Evolutionary conservation across 495 filamentous ascomycete species (phyloP), one percentile per base, ranked within the genome.

Genomic region (Rhizodiscina lignyota): DNA sequence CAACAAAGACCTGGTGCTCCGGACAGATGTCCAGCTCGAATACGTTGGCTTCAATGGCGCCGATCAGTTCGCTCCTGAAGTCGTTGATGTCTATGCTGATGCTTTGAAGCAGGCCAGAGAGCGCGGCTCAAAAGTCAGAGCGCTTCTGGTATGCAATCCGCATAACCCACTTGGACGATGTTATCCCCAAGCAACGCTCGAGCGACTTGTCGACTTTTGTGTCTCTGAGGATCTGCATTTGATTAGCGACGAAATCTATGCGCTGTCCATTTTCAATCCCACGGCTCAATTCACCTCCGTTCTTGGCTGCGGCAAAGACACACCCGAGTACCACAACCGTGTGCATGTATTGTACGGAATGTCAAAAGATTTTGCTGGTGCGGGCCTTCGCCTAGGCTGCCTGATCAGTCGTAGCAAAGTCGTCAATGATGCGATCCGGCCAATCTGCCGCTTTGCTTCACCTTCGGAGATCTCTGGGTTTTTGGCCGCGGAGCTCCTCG

Each of bases 161-260:
- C 68, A 74, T 22, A 77, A 77, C 44, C 72, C 73, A 0, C 54
- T 73, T 1, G 66, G 72, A 26, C 45, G 45, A 32, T 77, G 70
- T 49, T 77, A 75, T 40, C 45, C 68, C 0, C 54, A 47, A n/a
- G 56, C 67, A 11, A 58, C 58, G 0, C 40, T 77, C 0, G 40
- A 58, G 5, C 54, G 40, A n/a, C 48, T 70, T 18, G 58, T 73
- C 55, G 47, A 47, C 5, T 42, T 77, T 4, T 79, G 73, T 35
- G 53, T 64, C 16, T 58, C 62, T 20, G 57, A 73, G 38, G 45
- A 56, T n/a, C 52, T 79, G 1, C 72, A 78, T 38, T 42, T 78
- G 1, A 61, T 78, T 33, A 64, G 63, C 29, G 74, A 79, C 35
- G 74, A 79, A 44, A 65, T 78, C 10, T 77, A 77, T 44, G 74